Evolutionary conservation across 768 basidiomycete genomes (phyloP).

Genomic region (Agaricus subrufescens): DNA sequence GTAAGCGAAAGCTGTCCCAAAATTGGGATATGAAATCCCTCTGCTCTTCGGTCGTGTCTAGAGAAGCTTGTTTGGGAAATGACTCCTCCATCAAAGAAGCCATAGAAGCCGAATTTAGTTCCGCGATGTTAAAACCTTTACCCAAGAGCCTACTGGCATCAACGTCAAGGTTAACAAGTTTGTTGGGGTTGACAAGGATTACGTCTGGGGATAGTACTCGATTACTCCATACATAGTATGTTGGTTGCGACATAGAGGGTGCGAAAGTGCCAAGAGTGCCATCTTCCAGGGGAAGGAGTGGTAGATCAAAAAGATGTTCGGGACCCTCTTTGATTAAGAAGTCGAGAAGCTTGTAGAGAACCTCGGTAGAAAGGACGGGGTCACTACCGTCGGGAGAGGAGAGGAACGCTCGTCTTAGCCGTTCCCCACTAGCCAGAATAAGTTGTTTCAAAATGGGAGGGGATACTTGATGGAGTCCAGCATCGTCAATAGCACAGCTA

Average conservation of each 20-base stretch:
- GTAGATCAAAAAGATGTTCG: slow-evolving; percentile 21
- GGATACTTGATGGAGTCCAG: background rate
- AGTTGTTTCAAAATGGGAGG: background rate
- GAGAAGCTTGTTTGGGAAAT: background rate
- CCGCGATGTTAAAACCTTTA: slow-evolving; percentile 2
- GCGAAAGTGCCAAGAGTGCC: slow-evolving; percentile 22
- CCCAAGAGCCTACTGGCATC: background rate
- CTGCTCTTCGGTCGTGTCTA: background rate
- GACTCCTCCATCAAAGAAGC: background rate
- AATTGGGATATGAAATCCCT: slow-evolving; percentile 25
- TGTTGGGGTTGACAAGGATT: background rate
- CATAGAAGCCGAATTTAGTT: slow-evolving; percentile 1
- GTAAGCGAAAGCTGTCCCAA: slow-evolving; percentile 21
- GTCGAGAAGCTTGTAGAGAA: slow-evolving; percentile 14
- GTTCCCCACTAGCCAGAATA: background rate
- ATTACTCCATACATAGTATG: slow-evolving; percentile 3
- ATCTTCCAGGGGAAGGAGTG: slow-evolving; percentile 31
- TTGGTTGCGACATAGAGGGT: slow-evolving; percentile 19
- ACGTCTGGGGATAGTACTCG: background rate
- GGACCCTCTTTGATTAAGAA: slow-evolving; percentile 20
- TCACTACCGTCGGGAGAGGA: background rate
- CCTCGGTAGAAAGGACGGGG: background rate
- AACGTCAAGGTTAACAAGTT: slow-evolving; percentile 3
- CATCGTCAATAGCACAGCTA: slow-evolving; percentile 5
- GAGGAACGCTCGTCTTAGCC: background rate